Evolutionary conservation across 306 rosid genomes (phyloP), one percentile per base, ranked within the genome.

Genomic region (Sesbania bispinosa): DNA sequence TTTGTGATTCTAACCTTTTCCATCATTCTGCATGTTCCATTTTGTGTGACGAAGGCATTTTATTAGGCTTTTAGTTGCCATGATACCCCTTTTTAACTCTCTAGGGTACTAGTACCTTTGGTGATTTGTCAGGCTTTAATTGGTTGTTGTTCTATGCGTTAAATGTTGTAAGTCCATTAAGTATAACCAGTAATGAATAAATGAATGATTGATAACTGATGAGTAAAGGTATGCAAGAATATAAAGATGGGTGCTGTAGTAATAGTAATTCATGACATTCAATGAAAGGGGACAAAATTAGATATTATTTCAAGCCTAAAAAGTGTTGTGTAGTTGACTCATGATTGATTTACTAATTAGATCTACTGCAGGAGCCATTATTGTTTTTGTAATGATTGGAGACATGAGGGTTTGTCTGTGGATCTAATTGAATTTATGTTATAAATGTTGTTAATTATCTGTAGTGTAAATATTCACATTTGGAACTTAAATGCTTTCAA

Each of bases 1-100:
- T 24, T 32, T 48, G 65, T 27, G 62, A 70, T 71, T 76, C 43
- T 27, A 29, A 77, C 65, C 5, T 23, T 64, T 60, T 20, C 73
- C 57, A 21, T 69, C 36, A 61, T 67, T 69, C 32, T 62, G 52
- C 81, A 26, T 61, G 54, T 52, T 74, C n/a, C 73, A 41, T 26
- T 35, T 62, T 53, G 82, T 61, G 72, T 29, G 76, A 24, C 5
- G 10, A 64, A 5, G 15, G 62, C n/a, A 32, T 67, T 21, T 39
- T 39, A 55, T 38, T 33, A 24, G 36, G 14, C 70, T 57, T 73
- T 73, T 10, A 26, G 29, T 68, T 68, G 27, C 16, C 23, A 69
- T 69, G 62, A 23, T 60, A 10, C 36, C 23, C 23, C 45, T 58
- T 16, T 64, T 7, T 50, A 14, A 16, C 39, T 64, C 41, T 73